Evolutionary conservation across 106 monocot species (phyloP), one percentile per base, ranked within the genome.

Genomic region (Narthecium ossifragum): DNA sequence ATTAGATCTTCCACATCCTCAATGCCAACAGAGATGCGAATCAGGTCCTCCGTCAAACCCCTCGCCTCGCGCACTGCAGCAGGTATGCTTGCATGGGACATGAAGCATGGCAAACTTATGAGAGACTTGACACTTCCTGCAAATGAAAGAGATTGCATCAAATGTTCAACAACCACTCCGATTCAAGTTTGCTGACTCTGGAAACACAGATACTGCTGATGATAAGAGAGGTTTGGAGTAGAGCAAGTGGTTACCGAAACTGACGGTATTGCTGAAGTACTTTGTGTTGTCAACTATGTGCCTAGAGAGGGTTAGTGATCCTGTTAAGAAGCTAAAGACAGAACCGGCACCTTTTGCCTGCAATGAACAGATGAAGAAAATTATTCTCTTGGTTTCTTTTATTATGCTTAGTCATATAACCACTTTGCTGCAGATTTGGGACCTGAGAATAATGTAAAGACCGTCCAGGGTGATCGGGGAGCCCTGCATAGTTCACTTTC

Each of bases 311-410:
- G 78, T 67, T 26, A 91, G 38, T 10, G 87, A 99, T 46, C 91
- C 91, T 1, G 98, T 99, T 61, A 77, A 72, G 71, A 99, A 88
- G 66, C 98, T 99, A 7, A 99, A 70, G 11, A 99, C 91, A 34
- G 98, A 91, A 32, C 98, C 98, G 56, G 98, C 98, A 61, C 98
- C 98, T 48, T 85, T 91, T 54, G 98, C 98, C 98, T 99, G 78
- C 38, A 65, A 70, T 46, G 18, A 22, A 9, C 46, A 14, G 54
- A 2, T 27, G 25, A 61, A 5, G 34, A 37, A 62, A 6, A 29
- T 13, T 27, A 9, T 22, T 49, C 37, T 23, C 2, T 38, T 34
- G 6, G 22, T 58, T 37, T 31, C 13, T 38, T 23, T 49, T 24
- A n/a, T 36, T 34, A 5, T 38, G 10, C 34, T 56, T 20, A 20